phyloP scores from a whole-genome alignment of 2,329 filamentous ascomycete genomes.

The Colletotrichum tropicicola region DNA sequence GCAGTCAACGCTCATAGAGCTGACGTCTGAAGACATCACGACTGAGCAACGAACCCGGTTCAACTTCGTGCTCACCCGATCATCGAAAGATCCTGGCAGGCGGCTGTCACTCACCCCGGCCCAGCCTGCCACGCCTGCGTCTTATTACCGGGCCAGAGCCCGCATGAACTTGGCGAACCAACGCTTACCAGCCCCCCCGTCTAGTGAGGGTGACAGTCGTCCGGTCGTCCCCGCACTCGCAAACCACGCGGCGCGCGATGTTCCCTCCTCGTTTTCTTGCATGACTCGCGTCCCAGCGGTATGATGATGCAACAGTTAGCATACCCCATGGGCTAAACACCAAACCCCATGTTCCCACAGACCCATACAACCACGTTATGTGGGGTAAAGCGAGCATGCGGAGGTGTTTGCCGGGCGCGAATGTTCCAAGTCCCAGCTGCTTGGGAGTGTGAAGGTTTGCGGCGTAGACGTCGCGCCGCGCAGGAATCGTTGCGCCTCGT shows the following conservation, averaged over 20 bases:
- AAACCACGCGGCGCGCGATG: background rate
- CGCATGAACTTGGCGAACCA: background rate
- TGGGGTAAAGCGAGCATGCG: constrained; percentile 16
- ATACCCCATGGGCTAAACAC: constrained; percentile 20
- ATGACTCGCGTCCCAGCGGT: constrained; percentile 10
- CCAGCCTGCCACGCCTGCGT: background rate
- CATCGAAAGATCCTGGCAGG: constrained; percentile 15
- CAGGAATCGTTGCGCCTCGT: background rate
- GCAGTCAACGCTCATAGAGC: background rate
- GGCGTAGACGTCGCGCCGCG: background rate
- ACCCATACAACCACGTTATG: constrained; percentile 16
- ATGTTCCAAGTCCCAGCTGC: background rate
- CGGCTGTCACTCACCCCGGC: background rate
- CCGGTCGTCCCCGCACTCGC: constrained; percentile 15
- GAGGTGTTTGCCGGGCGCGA: background rate
- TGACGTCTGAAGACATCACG: background rate
- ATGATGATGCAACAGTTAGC: constrained; percentile 18
- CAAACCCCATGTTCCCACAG: background rate
- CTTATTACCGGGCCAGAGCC: constrained; percentile 12
- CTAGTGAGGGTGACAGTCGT: constrained; percentile 22
- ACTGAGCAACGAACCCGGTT: background rate
- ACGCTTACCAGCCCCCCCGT: background rate
- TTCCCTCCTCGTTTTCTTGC: background rate
- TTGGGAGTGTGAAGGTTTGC: too few relatives aligned
- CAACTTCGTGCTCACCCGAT: constrained; percentile 14